Base-by-base conservation (phyloP, 257 asterid genomes). In the Thymus quinquecostatus region DNA sequence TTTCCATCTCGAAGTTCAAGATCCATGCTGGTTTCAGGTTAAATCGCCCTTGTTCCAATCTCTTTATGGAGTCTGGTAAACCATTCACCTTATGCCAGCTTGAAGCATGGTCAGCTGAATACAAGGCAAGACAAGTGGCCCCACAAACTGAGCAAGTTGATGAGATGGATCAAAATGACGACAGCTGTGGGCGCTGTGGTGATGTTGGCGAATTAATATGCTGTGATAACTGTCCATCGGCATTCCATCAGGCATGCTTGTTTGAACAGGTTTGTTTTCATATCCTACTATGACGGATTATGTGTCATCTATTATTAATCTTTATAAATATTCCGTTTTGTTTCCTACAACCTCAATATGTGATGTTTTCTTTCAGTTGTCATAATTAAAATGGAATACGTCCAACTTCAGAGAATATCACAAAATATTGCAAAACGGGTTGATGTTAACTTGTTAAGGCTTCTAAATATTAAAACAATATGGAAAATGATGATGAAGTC, bases 131-230 rank as follows among this genome's bases (percentile, higher is more conserved):
- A 80, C 83, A 81, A 82, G 77, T 79, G 68, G 73, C 77, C 72
- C 88, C 87, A 66, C 89, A 70, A 79, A 77, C 80, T 58, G 80
- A 75, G 63, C 87, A 73, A 77, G 78, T 61, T 81, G 88, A 87
- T 70, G 99, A 82, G 66, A 72, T 79, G 13, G 99, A 95, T 79
- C 94, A 88, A 83, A 95, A 92, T 81, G 99, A 95, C 86, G 98
- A 95, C 77, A 95, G 94, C 75, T 95, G 99, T 54, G 99, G 99
- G 67, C 91, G 90, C 58, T 95, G 99, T 76, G 99, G 99, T 69
- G 96, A 88, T 77, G 98, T 84, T 60, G 99, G 99, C 43, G 97
- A 92, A 85, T 66, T 95, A 80, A 81, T 95, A 70, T 95, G 99
- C 64, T 95, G 99, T 75, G 99, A 95, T 82, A 92, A 80, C 82